Evolutionary conservation across 768 basidiomycete genomes (phyloP).

Genomic region (Baorangia bicolor): DNA sequence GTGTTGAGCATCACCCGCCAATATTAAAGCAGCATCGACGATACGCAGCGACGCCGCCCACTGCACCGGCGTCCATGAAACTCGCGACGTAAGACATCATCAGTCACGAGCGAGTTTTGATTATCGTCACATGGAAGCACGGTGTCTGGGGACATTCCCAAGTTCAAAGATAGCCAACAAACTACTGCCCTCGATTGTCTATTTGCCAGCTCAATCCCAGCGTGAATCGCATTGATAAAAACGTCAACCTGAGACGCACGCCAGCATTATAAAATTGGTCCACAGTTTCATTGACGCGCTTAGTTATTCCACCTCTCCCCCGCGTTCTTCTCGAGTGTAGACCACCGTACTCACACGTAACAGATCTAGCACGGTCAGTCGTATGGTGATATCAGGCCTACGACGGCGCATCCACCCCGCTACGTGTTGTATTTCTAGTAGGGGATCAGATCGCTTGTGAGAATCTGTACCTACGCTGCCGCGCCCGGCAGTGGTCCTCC

Average conservation of each 20-base stretch:
- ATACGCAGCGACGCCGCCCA: background rate
- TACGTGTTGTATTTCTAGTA: background rate
- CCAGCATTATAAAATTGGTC: background rate
- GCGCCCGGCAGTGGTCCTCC: background rate
- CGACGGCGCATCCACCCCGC: background rate
- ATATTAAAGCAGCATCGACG: background rate
- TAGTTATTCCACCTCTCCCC: no score
- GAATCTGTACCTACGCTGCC: background rate
- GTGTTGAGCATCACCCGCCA: background rate
- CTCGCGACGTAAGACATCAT: background rate
- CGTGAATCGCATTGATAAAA: no score
- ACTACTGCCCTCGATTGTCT: background rate
- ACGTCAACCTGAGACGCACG: background rate
- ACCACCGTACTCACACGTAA: no score
- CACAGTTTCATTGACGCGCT: background rate
- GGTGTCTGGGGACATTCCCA: slow-evolving; percentile 9
- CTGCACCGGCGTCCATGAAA: background rate
- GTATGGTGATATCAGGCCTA: background rate
- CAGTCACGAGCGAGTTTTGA: background rate
- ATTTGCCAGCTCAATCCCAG: background rate
- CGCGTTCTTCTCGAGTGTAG: no score
- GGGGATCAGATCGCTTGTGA: slow-evolving; percentile 1
- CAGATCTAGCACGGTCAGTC: no score
- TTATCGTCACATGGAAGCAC: background rate
- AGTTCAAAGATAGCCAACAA: background rate